A percentile compares a stretch with the other conserved stretches of the same genome.
Conservation (phyloP, 2,329 filamentous ascomycete genomes). For the Ophiobolus disseminans region DNA sequence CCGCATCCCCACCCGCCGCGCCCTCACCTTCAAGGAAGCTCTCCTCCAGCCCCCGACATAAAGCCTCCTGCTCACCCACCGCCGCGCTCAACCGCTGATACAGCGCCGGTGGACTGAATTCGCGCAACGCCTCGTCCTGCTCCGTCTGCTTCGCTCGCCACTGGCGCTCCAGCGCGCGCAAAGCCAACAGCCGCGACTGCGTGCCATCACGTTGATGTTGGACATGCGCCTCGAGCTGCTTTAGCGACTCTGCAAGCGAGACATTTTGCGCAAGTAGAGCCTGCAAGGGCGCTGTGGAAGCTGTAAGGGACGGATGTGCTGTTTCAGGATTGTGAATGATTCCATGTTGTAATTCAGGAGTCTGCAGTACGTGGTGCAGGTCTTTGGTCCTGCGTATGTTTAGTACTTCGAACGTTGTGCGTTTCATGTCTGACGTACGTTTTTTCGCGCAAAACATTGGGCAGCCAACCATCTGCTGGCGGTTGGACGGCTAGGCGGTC, state of each 20-base stretch:
- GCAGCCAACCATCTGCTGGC: slow-evolving; percentile 76
- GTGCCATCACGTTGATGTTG: slow-evolving; percentile 70
- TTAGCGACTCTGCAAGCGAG: slow-evolving; percentile 69
- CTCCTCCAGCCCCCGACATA: slow-evolving; percentile 86
- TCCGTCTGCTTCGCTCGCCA: slow-evolving; percentile 89
- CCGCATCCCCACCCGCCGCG: slow-evolving; percentile 50
- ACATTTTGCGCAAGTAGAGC: slow-evolving; percentile 74
- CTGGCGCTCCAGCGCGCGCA: slow-evolving; percentile 87
- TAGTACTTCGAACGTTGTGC: slow-evolving; percentile 15
- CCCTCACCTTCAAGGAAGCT: slow-evolving; percentile 78
- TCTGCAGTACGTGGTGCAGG: slow-evolving; percentile 72
- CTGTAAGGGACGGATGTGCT: slow-evolving; percentile 73
- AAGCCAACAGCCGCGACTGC: slow-evolving; percentile 80
- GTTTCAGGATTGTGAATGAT: slow-evolving; percentile 72
- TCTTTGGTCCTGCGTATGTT: slow-evolving; percentile 71
- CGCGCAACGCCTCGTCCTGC: slow-evolving; percentile 83
- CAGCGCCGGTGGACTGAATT: slow-evolving; percentile 84
- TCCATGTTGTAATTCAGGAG: slow-evolving; percentile 72
- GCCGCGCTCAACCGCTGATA: slow-evolving; percentile 81
- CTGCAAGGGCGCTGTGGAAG: slow-evolving; percentile 70
- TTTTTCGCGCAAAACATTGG: slow-evolving; percentile 78
- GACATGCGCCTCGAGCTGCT: slow-evolving; percentile 66
- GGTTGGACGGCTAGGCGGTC: slow-evolving; percentile 30
- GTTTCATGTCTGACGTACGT: slow-evolving; percentile 64
- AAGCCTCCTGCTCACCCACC: slow-evolving; percentile 80